phyloP scores from a whole-genome alignment of 2,329 filamentous ascomycete species.

The Dactylonectria macrodidyma region DNA sequence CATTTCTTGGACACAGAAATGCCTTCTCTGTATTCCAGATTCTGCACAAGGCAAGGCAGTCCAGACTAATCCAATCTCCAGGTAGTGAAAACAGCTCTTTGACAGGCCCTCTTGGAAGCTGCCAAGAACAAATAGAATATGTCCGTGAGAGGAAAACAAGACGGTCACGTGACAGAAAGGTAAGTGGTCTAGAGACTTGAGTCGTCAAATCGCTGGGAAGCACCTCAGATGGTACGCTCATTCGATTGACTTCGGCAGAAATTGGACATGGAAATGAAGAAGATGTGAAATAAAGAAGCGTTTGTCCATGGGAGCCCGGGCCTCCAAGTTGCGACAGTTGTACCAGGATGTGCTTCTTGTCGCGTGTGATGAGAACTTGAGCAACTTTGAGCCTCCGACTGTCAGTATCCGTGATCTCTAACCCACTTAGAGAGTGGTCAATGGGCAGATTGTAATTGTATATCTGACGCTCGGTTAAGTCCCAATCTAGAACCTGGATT shows the following conservation, averaged over 20 bases:
- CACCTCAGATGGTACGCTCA: too few species aligned
- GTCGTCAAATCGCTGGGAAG: conserved; percentile 14
- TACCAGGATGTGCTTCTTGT: conserved; percentile 39
- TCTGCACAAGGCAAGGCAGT: conserved; percentile 38
- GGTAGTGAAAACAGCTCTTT: conserved; percentile 41
- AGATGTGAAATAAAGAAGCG: too few species aligned
- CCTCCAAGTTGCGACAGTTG: background rate
- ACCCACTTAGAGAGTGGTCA: too few species aligned
- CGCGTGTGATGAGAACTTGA: conserved; percentile 36
- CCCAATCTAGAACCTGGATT: too few species aligned
- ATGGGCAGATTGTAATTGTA: too few species aligned
- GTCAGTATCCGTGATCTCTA: too few species aligned
- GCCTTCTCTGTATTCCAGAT: conserved; percentile 36
- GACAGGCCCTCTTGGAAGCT: conserved; percentile 6
- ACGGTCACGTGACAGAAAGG: conserved; percentile 33
- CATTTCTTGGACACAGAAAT: conserved; percentile 43
- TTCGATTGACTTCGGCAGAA: too few species aligned
- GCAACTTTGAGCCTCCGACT: too few species aligned
- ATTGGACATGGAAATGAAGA: too few species aligned
- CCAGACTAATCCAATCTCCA: conserved; percentile 45
- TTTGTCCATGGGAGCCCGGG: too few species aligned
- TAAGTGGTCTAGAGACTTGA: conserved; percentile 29
- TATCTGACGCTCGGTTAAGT: too few species aligned
- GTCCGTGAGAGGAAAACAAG: conserved; percentile 40
- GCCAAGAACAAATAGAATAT: conserved; percentile 38